These are phyloP conservation scores for Extremus antarcticus DNA, from an alignment of 495 filamentous ascomycete species.

Conservation along the genomic window DNA sequence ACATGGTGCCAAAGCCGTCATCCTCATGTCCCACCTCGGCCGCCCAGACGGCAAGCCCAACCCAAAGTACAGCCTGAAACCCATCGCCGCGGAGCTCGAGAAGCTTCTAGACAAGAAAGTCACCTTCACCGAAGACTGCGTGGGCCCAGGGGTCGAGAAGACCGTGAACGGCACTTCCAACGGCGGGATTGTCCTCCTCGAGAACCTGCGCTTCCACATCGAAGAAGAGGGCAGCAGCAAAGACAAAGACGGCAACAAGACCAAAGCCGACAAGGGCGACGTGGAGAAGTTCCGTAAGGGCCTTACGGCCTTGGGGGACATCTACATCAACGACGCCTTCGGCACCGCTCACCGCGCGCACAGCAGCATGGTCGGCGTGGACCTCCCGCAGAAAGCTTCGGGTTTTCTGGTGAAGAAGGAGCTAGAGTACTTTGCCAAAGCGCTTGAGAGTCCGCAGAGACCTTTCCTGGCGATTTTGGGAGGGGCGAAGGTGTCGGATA, in stretches of 20 bases:
- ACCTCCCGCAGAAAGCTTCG: conserved; percentile 89
- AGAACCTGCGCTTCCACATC: conserved; percentile 95
- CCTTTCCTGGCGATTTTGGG: conserved; percentile 99
- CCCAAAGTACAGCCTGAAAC: conserved; percentile 88
- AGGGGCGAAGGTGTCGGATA: conserved; percentile 96
- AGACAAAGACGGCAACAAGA: conserved; percentile 88
- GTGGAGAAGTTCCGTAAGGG: conserved; percentile 91
- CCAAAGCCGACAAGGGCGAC: conserved; percentile 82
- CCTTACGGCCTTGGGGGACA: conserved; percentile 84
- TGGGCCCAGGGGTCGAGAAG: conserved; percentile 80
- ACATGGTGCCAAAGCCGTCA: conserved; percentile 83
- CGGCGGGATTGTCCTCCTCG: conserved; percentile 80
- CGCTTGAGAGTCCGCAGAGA: conserved; percentile 81
- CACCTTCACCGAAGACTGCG: conserved; percentile 81
- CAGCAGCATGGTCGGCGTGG: conserved; percentile 96
- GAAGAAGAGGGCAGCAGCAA: conserved; percentile 95
- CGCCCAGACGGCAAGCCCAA: conserved; percentile 84
- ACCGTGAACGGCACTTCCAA: conserved; percentile 71
- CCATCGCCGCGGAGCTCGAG: conserved; percentile 83
- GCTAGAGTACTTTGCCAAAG: conserved; percentile 97
- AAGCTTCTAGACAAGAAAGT: conserved; percentile 74
- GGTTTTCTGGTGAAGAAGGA: conserved; percentile 99
- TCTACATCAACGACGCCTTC: conserved; percentile 99
- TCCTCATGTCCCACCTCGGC: conserved; percentile 98
- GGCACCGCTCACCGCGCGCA: conserved; percentile 96